Conservation (phyloP, 345 rosid genomes). For the Aquilaria sinensis region DNA sequence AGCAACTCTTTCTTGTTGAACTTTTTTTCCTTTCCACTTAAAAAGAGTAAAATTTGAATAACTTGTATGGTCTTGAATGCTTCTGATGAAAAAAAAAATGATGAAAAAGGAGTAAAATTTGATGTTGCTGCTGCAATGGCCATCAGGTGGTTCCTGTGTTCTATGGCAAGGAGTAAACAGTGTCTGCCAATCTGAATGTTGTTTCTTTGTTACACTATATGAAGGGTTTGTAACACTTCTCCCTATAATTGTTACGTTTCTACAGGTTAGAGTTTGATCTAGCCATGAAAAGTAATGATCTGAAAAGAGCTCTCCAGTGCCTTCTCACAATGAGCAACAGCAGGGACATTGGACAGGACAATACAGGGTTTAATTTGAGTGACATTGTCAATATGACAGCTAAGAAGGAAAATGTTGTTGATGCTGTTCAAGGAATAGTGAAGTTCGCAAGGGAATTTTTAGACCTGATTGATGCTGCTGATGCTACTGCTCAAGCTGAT, state of each 20-base stretch:
- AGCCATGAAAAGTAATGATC: slow-evolving; percentile 96
- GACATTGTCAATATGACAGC: slow-evolving; percentile 78
- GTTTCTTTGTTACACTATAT: not conserved
- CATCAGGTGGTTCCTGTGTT: too few species aligned
- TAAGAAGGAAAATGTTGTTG: slow-evolving; percentile 88
- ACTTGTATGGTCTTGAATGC: too few species aligned
- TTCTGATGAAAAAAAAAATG: too few species aligned
- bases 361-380: slow-evolving; percentile 62
- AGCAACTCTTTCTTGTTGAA: not conserved
- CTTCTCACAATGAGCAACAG: slow-evolving; percentile 95
- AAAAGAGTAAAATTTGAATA: too few species aligned
- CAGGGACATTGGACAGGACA: slow-evolving; percentile 87
- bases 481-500: slow-evolving; percentile 91
- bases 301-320: slow-evolving; percentile 98
- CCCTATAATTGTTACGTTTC: slow-evolving; percentile 5
- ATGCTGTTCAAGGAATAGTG: slow-evolving; percentile 91
- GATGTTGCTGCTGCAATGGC: too few species aligned
- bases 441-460: slow-evolving; percentile 90
- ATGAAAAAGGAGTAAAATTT: too few species aligned
- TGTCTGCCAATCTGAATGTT: slow-evolving; percentile 1
- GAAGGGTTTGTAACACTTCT: too few species aligned
- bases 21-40: not conserved
- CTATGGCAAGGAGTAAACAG: too few species aligned
- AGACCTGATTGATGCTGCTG: slow-evolving; percentile 98
- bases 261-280: slow-evolving; percentile 93